phyloP scores from a whole-genome alignment of 2,329 filamentous ascomycete species.

The Cladorrhinum sp. region DNA sequence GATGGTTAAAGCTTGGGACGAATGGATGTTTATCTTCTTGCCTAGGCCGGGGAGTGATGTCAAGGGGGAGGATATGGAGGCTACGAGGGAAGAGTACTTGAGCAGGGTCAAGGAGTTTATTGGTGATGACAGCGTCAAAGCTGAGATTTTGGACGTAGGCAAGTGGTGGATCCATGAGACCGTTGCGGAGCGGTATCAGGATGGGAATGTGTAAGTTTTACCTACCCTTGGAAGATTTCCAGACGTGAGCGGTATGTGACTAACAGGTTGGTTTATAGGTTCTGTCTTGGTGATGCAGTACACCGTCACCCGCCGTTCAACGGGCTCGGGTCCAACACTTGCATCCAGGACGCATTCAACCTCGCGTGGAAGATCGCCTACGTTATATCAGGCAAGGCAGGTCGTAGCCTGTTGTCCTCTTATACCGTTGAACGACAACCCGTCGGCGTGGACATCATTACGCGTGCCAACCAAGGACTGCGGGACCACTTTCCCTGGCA shows the following conservation, averaged over 20 bases:
- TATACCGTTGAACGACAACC: conserved; percentile 49
- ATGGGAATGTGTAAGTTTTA: conserved; percentile 39
- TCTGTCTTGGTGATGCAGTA: conserved; percentile 56
- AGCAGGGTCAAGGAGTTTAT: conserved; percentile 48
- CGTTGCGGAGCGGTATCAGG: conserved; percentile 55
- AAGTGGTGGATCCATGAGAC: conserved; percentile 62
- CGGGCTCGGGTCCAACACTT: conserved; percentile 57
- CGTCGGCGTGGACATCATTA: conserved; percentile 46
- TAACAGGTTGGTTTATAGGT: conserved; percentile 32
- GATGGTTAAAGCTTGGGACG: conserved; percentile 63
- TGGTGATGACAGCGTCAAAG: conserved; percentile 50
- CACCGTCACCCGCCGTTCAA: conserved; percentile 58
- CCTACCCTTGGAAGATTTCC: background rate
- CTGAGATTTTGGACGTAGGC: conserved; percentile 51
- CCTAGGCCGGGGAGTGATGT: conserved; percentile 39
- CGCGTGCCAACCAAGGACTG: conserved; percentile 56
- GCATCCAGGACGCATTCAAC: conserved; percentile 56
- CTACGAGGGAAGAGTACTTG: conserved; percentile 46
- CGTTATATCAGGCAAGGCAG: conserved; percentile 41
- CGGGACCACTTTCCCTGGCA: conserved; percentile 49
- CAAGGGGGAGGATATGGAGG: conserved; percentile 35
- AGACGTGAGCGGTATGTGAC: background rate
- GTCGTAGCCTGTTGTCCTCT: conserved; percentile 39
- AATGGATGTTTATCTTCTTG: conserved; percentile 60
- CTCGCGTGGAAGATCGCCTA: conserved; percentile 55